Conservation (phyloP, 2,329 filamentous ascomycete species). For the Colletotrichum cordylinicola region DNA sequence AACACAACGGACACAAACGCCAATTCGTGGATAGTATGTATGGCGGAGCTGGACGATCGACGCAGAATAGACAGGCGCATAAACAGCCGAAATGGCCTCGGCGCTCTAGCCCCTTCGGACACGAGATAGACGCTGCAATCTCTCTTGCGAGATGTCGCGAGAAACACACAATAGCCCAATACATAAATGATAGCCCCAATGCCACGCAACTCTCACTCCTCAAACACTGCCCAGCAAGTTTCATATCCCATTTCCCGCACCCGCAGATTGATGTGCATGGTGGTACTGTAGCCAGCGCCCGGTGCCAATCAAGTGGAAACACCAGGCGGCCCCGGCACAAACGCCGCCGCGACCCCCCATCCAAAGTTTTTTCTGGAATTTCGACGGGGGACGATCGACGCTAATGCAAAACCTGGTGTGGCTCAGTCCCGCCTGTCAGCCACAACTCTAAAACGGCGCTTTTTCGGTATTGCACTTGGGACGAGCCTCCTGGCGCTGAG, state of each 20-base stretch:
- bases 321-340: background rate
- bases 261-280: background rate
- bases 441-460: slow-evolving; percentile 22
- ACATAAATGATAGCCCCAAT: background rate
- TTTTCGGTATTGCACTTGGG: slow-evolving; percentile 6
- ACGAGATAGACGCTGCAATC: background rate
- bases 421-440: slow-evolving; percentile 19
- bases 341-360: background rate
- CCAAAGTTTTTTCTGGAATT: slow-evolving; percentile 8
- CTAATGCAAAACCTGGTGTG: slow-evolving; percentile 20
- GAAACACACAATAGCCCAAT: background rate
- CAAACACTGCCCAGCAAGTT: slow-evolving; percentile 1
- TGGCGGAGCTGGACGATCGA: background rate
- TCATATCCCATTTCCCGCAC: background rate
- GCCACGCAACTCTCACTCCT: background rate
- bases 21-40: background rate
- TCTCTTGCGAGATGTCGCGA: background rate
- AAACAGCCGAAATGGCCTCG: background rate
- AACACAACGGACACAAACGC: background rate
- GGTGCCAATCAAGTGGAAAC: slow-evolving; percentile 10
- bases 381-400: slow-evolving; percentile 13
- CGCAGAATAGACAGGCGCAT: background rate
- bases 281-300: background rate
- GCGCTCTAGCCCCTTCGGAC: background rate
- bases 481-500: background rate